These are phyloP conservation scores for Alectoria sarmentosa DNA, from an alignment of 495 filamentous ascomycete genomes.

Conservation along the genomic window DNA sequence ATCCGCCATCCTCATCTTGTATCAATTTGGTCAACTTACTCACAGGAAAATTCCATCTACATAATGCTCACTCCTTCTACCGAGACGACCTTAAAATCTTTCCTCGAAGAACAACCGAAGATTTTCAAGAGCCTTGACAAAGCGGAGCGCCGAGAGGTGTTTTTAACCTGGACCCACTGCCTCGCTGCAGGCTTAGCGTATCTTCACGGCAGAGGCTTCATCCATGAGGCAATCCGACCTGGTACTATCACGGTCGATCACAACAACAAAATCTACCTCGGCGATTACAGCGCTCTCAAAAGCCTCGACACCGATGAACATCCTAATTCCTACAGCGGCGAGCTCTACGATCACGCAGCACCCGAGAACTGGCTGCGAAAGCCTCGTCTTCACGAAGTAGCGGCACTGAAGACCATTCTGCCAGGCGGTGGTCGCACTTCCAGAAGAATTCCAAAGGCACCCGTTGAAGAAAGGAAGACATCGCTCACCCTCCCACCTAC, in stretches of 20 bases:
- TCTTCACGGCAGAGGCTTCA: slow-evolving; percentile 64
- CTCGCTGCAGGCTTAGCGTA: slow-evolving; percentile 69
- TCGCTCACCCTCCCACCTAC: slow-evolving; percentile 28
- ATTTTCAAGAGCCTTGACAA: slow-evolving; percentile 67
- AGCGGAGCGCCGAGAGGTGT: slow-evolving; percentile 54
- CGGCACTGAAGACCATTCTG: slow-evolving; percentile 29
- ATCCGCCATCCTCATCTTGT: slow-evolving; percentile 73
- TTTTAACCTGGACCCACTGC: slow-evolving; percentile 87
- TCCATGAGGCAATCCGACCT: slow-evolving; percentile 76
- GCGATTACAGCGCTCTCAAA: slow-evolving; percentile 62
- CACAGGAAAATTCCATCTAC: slow-evolving; percentile 63
- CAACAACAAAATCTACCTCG: slow-evolving; percentile 63
- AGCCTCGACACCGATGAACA: slow-evolving; percentile 57
- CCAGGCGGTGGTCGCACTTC: slow-evolving; percentile 45
- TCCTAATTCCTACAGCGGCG: slow-evolving; percentile 31
- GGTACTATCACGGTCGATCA: slow-evolving; percentile 72
- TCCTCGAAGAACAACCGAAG: slow-evolving; percentile 61
- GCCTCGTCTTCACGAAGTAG: slow-evolving; percentile 32
- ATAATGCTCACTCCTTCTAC: slow-evolving; percentile 66
- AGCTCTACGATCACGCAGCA: slow-evolving; percentile 81
- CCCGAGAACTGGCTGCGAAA: slow-evolving; percentile 66
- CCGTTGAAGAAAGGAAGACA: not conserved
- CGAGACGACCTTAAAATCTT: slow-evolving; percentile 70
- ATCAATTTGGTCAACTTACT: slow-evolving; percentile 77
- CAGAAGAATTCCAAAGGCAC: slow-evolving; percentile 26